Evolutionary conservation across 1,139 yeast species (phyloP).

Genomic region (Insectozyma bohioensis): DNA sequence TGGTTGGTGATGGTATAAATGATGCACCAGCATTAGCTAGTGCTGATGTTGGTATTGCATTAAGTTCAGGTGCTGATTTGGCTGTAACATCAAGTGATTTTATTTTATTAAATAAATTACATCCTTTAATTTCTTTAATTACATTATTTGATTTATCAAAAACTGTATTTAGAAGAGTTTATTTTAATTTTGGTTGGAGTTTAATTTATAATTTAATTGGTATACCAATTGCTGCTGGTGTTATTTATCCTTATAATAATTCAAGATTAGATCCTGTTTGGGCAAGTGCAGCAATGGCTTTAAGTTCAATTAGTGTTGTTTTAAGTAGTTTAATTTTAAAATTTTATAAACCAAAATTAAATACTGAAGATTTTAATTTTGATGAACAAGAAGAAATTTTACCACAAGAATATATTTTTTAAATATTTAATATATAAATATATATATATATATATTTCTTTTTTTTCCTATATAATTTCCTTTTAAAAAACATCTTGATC

Average conservation of each 20-base stretch:
- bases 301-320: constrained; percentile 59
- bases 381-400: constrained; percentile 4
- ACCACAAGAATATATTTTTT: constrained; percentile 6
- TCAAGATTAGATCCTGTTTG: constrained; percentile 58
- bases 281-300: constrained; percentile 70
- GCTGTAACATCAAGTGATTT: constrained; percentile 62
- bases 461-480: not conserved
- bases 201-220: constrained; percentile 26
- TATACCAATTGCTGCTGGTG: constrained; percentile 65
- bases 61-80: constrained; percentile 59
- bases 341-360: constrained; percentile 42
- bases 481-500: constrained; percentile 43
- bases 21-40: constrained; percentile 63
- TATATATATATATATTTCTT: not conserved
- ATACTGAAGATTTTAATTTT: constrained; percentile 18
- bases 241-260: constrained; percentile 53
- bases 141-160: constrained; percentile 47
- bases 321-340: constrained; percentile 53
- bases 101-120: constrained; percentile 45
- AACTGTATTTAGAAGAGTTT: constrained; percentile 51
- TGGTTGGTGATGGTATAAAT: constrained; percentile 67
- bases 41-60: constrained; percentile 61
- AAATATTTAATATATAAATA: not conserved
- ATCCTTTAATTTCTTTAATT: constrained; percentile 49
- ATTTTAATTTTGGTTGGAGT: constrained; percentile 49